phyloP scores from a whole-genome alignment of 495 filamentous ascomycete genomes.

The Neurospora discreta region DNA sequence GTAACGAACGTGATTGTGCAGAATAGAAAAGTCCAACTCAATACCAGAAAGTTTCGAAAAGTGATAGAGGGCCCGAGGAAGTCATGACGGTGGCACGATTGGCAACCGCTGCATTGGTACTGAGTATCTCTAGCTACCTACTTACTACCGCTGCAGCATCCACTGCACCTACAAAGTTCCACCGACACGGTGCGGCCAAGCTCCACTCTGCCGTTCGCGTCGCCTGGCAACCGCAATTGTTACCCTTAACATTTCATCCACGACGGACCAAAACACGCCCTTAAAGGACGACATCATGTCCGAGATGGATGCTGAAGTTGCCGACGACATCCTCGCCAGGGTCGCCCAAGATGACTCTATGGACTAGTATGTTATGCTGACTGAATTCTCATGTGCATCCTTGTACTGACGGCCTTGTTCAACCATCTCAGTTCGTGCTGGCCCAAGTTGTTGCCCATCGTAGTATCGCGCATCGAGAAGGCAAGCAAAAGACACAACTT shows the following conservation, averaged over 20 bases:
- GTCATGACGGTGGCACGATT: neutral
- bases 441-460: constrained; percentile 25
- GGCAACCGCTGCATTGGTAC: neutral
- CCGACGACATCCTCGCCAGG: constrained; percentile 51
- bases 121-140: too few relatives aligned
- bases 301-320: constrained; percentile 36
- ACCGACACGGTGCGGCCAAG: neutral
- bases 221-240: neutral
- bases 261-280: constrained; percentile 2
- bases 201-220: neutral
- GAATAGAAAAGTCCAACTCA: neutral
- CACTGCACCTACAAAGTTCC: neutral
- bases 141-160: neutral
- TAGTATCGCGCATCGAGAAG: constrained; percentile 32
- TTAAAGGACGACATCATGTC: constrained; percentile 15
- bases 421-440: constrained; percentile 24
- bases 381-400: neutral
- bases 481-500: constrained; percentile 7
- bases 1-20: neutral
- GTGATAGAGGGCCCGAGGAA: neutral
- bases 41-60: neutral
- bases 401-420: neutral
- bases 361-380: constrained; percentile 46
- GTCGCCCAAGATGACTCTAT: constrained; percentile 57
- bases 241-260: constrained; percentile 1